Conservation (phyloP, 345 rosid species). For the Gossypium mustelinum region DNA sequence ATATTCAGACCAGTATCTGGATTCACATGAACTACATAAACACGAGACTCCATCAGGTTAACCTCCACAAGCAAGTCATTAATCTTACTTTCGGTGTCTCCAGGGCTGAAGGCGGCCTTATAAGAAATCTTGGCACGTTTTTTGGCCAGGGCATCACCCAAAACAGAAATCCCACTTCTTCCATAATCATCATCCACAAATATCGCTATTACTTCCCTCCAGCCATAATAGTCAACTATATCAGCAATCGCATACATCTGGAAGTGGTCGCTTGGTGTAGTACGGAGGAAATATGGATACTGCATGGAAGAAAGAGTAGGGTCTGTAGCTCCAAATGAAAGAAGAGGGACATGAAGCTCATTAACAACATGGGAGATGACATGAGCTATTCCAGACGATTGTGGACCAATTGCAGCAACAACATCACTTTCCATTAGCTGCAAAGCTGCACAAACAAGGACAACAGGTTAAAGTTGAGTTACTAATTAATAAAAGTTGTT, state of each 20-base stretch:
- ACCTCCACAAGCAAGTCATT: conserved; percentile 50
- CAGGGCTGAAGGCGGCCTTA: conserved; percentile 68
- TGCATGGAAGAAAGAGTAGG: conserved; percentile 59
- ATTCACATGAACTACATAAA: conserved; percentile 83
- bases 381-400: conserved; percentile 88
- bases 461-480: not conserved
- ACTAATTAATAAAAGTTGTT: not conserved
- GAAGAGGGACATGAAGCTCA: conserved; percentile 64
- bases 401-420: conserved; percentile 79
- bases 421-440: conserved; percentile 75
- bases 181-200: conserved; percentile 93
- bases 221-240: conserved; percentile 47
- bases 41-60: conserved; percentile 75
- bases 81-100: conserved; percentile 39
- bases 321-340: conserved; percentile 74
- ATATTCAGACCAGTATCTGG: conserved; percentile 74
- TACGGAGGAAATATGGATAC: conserved; percentile 61
- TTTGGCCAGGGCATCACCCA: conserved; percentile 73
- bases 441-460: conserved; percentile 56
- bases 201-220: conserved; percentile 83
- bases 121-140: conserved; percentile 69
- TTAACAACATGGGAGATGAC: conserved; percentile 67
- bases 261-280: conserved; percentile 52
- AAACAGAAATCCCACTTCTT: conserved; percentile 63
- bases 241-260: conserved; percentile 91